phyloP scores from a whole-genome alignment of 768 basidiomycete genomes.

The Lanmaoa rubissima region DNA sequence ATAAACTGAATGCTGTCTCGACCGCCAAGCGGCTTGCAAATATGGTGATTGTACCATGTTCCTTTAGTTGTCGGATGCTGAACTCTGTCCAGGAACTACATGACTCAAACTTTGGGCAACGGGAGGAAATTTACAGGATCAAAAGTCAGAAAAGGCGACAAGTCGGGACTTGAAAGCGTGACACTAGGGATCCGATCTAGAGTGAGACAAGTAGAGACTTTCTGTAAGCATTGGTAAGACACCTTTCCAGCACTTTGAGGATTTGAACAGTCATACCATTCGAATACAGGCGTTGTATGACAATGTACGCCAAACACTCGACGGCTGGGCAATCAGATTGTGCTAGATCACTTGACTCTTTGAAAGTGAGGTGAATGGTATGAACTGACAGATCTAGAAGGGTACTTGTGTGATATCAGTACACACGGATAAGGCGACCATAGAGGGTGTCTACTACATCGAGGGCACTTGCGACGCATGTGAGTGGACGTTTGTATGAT shows the following conservation, averaged over 20 bases:
- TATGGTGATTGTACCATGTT: constrained; percentile 57
- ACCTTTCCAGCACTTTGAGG: not conserved
- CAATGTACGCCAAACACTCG: too few species aligned
- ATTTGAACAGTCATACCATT: not conserved
- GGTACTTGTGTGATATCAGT: not conserved
- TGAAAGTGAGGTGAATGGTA: not conserved
- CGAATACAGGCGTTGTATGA: not conserved
- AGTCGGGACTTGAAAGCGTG: not conserved
- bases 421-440: too few species aligned
- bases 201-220: not conserved
- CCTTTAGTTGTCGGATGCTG: not conserved
- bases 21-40: constrained; percentile 91
- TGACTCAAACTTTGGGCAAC: constrained; percentile 84
- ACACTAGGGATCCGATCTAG: not conserved
- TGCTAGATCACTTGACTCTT: not conserved
- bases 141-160: constrained; percentile 41
- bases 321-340: not conserved
- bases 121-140: constrained; percentile 78
- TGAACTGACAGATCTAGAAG: too few species aligned
- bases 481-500: not conserved
- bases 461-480: too few species aligned
- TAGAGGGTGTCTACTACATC: too few species aligned
- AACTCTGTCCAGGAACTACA: constrained; percentile 64
- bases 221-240: constrained; percentile 9
- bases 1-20: constrained; percentile 84